Percentiles rank a stretch among this genome's conserved stretches.
These are phyloP conservation scores for Macrophomina tecta DNA, from an alignment of 2,329 filamentous ascomycete genomes.

Conservation along the genomic window DNA sequence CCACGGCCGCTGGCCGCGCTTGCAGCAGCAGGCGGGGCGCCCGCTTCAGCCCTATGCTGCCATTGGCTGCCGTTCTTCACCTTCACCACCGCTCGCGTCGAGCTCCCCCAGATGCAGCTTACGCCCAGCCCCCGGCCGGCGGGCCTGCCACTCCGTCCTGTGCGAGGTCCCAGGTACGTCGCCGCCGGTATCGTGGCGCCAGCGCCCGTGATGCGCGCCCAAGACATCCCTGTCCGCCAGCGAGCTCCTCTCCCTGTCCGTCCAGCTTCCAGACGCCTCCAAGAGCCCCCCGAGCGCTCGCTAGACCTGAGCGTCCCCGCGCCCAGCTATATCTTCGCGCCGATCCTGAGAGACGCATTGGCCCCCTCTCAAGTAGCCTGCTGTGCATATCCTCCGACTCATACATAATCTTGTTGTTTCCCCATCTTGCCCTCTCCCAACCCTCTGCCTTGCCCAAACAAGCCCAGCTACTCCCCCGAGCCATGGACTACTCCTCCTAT, in stretches of 20 bases:
- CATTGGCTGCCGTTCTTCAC: slow-evolving; percentile 15
- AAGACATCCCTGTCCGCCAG: background rate
- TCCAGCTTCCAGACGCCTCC: background rate
- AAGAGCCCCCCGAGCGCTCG: background rate
- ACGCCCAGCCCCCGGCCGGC: slow-evolving; percentile 13
- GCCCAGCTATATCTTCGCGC: slow-evolving; percentile 17
- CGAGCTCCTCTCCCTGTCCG: background rate
- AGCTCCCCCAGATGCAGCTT: slow-evolving; percentile 21
- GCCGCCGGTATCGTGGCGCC: slow-evolving; percentile 1
- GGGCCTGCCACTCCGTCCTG: slow-evolving; percentile 4
- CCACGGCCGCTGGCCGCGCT: too few relatives aligned
- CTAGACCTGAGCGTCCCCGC: slow-evolving; percentile 10
- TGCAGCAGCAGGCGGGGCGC: background rate
- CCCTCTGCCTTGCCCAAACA: background rate
- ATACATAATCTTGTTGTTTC: slow-evolving; percentile 21
- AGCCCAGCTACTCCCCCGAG: background rate
- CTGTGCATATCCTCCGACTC: background rate
- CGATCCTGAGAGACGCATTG: slow-evolving; percentile 17
- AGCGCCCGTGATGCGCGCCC: background rate
- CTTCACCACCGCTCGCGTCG: background rate
- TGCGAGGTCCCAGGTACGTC: slow-evolving; percentile 18
- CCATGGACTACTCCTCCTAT: slow-evolving; percentile 63
- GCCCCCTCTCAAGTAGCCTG: background rate
- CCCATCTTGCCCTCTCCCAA: background rate
- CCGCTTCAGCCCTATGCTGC: slow-evolving; percentile 21